Evolutionary conservation across 352 stramenopile species (phyloP).

Genomic region (Phytopythium helicoides): DNA sequence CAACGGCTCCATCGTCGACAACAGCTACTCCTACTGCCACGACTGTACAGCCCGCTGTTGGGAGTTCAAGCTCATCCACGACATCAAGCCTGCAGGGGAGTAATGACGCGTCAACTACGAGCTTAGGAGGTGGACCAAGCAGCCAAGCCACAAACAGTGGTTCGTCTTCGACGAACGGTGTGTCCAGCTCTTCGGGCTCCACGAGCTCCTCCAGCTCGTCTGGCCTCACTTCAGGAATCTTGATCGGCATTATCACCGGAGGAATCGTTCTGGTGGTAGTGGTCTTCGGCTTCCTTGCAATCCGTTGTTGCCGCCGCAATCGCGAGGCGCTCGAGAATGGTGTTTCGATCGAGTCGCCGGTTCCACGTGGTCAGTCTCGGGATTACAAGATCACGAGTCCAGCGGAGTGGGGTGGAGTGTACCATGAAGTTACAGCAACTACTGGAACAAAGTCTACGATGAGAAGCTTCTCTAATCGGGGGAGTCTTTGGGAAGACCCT

Average conservation of each 20-base stretch:
- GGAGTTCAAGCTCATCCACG: conserved; percentile 32
- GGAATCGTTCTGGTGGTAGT: too few relatives aligned
- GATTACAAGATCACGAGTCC: conserved; percentile 2
- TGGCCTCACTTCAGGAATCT: too few relatives aligned
- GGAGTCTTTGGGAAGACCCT: conserved; percentile 27
- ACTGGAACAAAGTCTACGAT: background rate
- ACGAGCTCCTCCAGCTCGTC: too few relatives aligned
- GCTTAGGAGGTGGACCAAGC: conserved; percentile 27
- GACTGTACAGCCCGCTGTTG: conserved; percentile 10
- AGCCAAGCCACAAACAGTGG: background rate
- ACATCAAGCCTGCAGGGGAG: conserved; percentile 25
- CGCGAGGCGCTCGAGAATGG: too few relatives aligned
- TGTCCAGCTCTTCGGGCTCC: too few relatives aligned
- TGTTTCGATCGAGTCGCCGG: too few relatives aligned
- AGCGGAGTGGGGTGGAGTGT: conserved; percentile 9
- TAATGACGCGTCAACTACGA: conserved; percentile 24
- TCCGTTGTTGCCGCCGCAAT: too few relatives aligned
- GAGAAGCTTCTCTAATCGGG: background rate
- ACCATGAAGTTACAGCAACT: background rate
- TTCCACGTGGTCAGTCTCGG: too few relatives aligned
- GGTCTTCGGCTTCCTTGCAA: too few relatives aligned
- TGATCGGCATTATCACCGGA: too few relatives aligned
- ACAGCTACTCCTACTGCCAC: background rate
- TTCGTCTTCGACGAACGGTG: too few relatives aligned
- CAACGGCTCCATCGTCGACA: background rate